Evolutionary conservation across 2,329 filamentous ascomycete species (phyloP), one percentile per base, ranked within the genome.

Genomic region (Phialocephala subalpina): DNA sequence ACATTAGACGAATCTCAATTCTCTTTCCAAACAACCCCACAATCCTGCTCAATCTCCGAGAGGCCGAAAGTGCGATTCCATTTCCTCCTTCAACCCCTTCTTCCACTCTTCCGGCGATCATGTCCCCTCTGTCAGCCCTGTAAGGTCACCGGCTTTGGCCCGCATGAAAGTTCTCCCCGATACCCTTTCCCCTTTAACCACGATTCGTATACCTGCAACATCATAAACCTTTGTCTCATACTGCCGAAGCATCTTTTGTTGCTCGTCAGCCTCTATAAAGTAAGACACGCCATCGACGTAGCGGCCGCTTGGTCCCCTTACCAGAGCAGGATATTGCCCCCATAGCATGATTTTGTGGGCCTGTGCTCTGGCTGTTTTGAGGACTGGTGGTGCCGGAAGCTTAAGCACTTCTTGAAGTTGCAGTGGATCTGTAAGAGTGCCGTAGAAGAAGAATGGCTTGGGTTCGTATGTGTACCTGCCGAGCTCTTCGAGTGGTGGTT

Each of bases 71-170:
- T 70, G 66, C 29, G 66, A 70, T 62, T 58, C 58, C 64, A 67
- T 68, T 65, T 70, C 64, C 64, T 70, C 64, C 49, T 68, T 67
- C 22, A 69, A 63, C 47, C 25, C 55, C 27, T 61, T 70, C 64
- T 66, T 66, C 64, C 64, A 70, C 40, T 67, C 65, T 62, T 70
- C 64, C 58, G 67, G 66, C 36, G 67, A 69, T 64, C 69, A 70
- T 42, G 49, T 63, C 35, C 69, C 67, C 42, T 67, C 68, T 3
- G 29, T 64, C 47, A 68, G 58, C 56, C 68, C 63, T 47, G 33
- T 29, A 40, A 25, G 42, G 40, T 68, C 63, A 60, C 14, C 55
- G 53, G n/a, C n/a, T n/a, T n/a, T n/a, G n/a, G 52, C 52, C 67
- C 60, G 68, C 58, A 66, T 53, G 59, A 69, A 68, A 57, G 67